Base-by-base conservation (phyloP, 371 early-diverging fungal species). In the Mucor irregularis region DNA sequence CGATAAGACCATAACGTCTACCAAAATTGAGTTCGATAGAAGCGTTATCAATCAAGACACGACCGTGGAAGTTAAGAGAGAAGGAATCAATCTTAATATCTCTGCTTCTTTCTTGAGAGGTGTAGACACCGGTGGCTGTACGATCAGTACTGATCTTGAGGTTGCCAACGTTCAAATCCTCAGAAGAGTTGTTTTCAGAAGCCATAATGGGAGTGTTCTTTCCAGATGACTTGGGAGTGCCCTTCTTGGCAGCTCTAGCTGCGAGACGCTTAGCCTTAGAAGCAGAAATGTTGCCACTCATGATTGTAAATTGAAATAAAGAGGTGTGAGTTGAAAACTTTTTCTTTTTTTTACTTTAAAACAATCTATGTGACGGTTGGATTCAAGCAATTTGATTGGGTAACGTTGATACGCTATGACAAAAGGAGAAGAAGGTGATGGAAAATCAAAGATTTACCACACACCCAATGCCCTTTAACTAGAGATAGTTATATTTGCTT, bases 1-100 rank as follows among this genome's bases (percentile, higher is more conserved):
- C 99, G 40, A 98, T 81, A 42, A 99, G 86, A 72, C 97, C 99
- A 70, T 98, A 97, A 57, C 99, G 87, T 73, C 97, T 90, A 64
- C 97, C 98, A 80, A 90, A 95, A 86, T 97, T 98, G 71, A 98
- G 87, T 83, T 97, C 98, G 58, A 98, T 87, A 42, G 90, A 89
- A 25, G 97, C 89, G 69, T 97, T 97, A 58, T 89, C 82, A 68
- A 98, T 90, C 60, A 98, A 83, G 57, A 88, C 87, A 66, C 95
- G 90, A 43, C 96, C 96, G 75, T 90, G 93, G 84, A 90, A 97
- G 57, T 90, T 89, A 49, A 98, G 87, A 24, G 94, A 90, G 84
- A 86, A 97, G 8, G 89, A 90, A 69, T 97, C 97, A 58, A 97
- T 92, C 83, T 96, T 92, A 67, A 98, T 90, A 84, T 98, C 99